These are phyloP conservation scores for Halenospora varia DNA, from an alignment of 495 filamentous ascomycete species.

Conservation along the genomic window DNA sequence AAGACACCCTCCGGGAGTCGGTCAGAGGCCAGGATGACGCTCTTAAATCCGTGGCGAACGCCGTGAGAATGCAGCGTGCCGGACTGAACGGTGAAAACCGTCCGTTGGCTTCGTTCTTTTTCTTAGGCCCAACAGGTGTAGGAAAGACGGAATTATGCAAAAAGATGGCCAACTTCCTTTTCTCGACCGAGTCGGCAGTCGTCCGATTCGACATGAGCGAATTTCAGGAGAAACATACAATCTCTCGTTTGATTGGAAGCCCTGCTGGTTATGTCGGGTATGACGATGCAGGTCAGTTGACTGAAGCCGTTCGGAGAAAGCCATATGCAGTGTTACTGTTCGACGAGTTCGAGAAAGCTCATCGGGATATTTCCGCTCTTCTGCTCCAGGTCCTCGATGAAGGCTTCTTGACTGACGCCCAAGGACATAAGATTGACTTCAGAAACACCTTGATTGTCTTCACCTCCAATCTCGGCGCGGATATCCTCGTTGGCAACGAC, in stretches of 20 bases:
- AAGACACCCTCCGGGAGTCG: slow-evolving; percentile 78
- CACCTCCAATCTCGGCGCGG: slow-evolving; percentile 86
- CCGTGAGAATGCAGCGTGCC: slow-evolving; percentile 89
- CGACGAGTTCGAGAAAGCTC: slow-evolving; percentile 97
- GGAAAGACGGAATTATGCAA: slow-evolving; percentile 98
- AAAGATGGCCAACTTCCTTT: slow-evolving; percentile 88
- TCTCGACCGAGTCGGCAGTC: slow-evolving; percentile 86
- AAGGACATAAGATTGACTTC: slow-evolving; percentile 96
- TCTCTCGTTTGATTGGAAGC: slow-evolving; percentile 86
- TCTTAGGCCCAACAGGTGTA: slow-evolving; percentile 92
- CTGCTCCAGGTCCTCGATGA: slow-evolving; percentile 95
- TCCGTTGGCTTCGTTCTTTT: slow-evolving; percentile 93
- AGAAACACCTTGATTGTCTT: slow-evolving; percentile 93
- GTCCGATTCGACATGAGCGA: slow-evolving; percentile 97
- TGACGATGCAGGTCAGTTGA: slow-evolving; percentile 94
- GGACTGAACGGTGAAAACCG: slow-evolving; percentile 89
- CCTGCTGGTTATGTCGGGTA: slow-evolving; percentile 96
- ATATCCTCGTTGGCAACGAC: slow-evolving; percentile 62
- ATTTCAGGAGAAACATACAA: slow-evolving; percentile 95
- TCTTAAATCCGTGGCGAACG: slow-evolving; percentile 83
- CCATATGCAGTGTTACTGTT: slow-evolving; percentile 94
- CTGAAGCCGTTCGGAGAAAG: slow-evolving; percentile 91
- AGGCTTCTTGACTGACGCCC: slow-evolving; percentile 90
- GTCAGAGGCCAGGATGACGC: slow-evolving; percentile 94
- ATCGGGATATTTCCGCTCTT: slow-evolving; percentile 90